Evolutionary conservation across 164 flowering plant species (phyloP).

Genomic region (Euptelea pleiosperma): DNA sequence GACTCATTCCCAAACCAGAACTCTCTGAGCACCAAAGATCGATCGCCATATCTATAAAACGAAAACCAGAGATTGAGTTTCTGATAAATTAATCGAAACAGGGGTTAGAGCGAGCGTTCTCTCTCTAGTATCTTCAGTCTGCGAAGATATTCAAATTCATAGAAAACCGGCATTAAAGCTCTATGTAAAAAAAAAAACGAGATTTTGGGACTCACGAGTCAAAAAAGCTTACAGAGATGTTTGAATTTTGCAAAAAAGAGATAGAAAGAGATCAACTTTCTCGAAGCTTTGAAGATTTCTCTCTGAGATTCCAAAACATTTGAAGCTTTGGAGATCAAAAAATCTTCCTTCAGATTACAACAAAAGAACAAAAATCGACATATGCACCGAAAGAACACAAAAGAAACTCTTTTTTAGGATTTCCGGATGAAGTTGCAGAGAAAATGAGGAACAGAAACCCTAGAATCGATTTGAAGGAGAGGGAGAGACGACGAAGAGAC

Average conservation of each 20-base stretch:
- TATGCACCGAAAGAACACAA: constrained; percentile 5
- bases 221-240: constrained; percentile 8
- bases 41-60: constrained; percentile 38
- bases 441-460: background rate
- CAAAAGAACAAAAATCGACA: background rate
- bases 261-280: constrained; percentile 3
- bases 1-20: constrained; percentile 41
- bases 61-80: too few relatives aligned
- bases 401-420: background rate
- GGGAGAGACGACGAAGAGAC: background rate
- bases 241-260: constrained; percentile 9
- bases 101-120: background rate
- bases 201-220: background rate
- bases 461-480: background rate
- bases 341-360: constrained; percentile 4
- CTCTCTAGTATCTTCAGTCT: too few relatives aligned
- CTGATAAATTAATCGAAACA: too few relatives aligned
- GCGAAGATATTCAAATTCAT: too few relatives aligned
- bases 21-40: constrained; percentile 54
- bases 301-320: constrained; percentile 8
- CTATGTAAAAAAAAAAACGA: background rate
- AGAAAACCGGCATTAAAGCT: background rate
- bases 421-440: background rate
- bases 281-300: too few relatives aligned
- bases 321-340: too few relatives aligned